These are phyloP conservation scores for Cryptococcus deneoformans DNA, from an alignment of 1,284 basidiomycete genomes.

Conservation along the genomic window DNA sequence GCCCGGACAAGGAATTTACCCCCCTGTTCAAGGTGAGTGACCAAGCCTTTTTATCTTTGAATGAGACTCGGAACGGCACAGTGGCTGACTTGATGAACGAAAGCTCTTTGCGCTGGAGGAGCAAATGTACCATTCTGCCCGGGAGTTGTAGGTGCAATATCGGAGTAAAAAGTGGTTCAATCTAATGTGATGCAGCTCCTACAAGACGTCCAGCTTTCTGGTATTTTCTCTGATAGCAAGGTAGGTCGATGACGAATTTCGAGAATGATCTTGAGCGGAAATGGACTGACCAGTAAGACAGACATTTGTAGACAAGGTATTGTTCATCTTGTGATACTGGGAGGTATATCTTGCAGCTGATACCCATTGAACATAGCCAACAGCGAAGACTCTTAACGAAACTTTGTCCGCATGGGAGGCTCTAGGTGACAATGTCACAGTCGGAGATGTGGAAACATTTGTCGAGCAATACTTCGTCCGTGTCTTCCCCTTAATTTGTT, in stretches of 20 bases:
- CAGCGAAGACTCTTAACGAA: constrained; percentile 60
- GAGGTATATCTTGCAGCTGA: not conserved
- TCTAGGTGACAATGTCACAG: constrained; percentile 58
- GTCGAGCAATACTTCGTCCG: constrained; percentile 67
- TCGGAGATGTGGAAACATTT: constrained; percentile 58
- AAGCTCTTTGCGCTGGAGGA: constrained; percentile 38
- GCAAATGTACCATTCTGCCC: constrained; percentile 74
- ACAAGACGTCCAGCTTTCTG: constrained; percentile 78
- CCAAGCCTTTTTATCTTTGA: constrained; percentile 58
- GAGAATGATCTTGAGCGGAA: not conserved
- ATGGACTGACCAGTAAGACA: constrained; percentile 4
- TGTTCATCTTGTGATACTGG: not conserved
- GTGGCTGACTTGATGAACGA: not conserved
- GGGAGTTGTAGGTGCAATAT: constrained; percentile 58
- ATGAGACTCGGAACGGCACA: not conserved
- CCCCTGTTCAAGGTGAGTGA: constrained; percentile 59
- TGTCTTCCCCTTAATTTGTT: not conserved
- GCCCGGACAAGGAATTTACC: constrained; percentile 65
- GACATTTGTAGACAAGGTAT: constrained; percentile 68
- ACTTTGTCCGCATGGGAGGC: constrained; percentile 69
- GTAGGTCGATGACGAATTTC: constrained; percentile 47
- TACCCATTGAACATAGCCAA: constrained; percentile 56
- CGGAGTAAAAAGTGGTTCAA: not conserved
- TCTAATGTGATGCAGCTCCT: constrained; percentile 57
- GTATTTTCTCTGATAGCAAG: constrained; percentile 76